Conservation (phyloP, 2,329 filamentous ascomycete species). For the Verticillium dahliae region DNA sequence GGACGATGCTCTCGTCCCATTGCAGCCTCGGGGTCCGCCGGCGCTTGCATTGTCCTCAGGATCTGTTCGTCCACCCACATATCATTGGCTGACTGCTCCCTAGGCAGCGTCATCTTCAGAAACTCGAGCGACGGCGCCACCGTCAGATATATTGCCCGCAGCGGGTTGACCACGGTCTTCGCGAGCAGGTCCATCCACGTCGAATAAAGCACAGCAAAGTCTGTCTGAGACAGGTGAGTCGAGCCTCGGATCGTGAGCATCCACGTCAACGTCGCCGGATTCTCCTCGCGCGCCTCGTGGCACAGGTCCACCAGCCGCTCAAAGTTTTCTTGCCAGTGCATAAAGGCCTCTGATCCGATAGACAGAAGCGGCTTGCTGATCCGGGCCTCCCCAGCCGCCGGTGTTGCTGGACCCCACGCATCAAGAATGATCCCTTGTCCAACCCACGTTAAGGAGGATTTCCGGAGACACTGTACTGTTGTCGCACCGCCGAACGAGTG, state of each 20-base stretch:
- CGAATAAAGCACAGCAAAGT: slow-evolving; percentile 60
- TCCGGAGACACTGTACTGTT: slow-evolving; percentile 51
- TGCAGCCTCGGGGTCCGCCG: slow-evolving; percentile 26
- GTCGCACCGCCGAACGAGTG: slow-evolving; percentile 65
- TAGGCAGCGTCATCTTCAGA: slow-evolving; percentile 44
- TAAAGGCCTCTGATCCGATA: slow-evolving; percentile 63
- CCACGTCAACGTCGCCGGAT: slow-evolving; percentile 32
- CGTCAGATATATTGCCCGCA: slow-evolving; percentile 57
- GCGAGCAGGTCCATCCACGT: slow-evolving; percentile 49
- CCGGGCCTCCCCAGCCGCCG: slow-evolving; percentile 34
- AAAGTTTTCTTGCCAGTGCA: slow-evolving; percentile 63
- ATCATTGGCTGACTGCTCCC: slow-evolving; percentile 35
- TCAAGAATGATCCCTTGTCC: slow-evolving; percentile 61
- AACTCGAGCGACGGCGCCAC: slow-evolving; percentile 58
- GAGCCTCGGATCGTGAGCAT: slow-evolving; percentile 50
- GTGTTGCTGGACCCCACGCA: slow-evolving; percentile 52
- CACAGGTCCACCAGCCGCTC: slow-evolving; percentile 49
- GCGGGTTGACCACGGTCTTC: slow-evolving; percentile 58
- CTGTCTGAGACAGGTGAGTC: slow-evolving; percentile 59
- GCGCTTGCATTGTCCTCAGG: slow-evolving; percentile 25
- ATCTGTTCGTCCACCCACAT: slow-evolving; percentile 48
- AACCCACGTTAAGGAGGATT: slow-evolving; percentile 46
- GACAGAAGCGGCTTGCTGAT: slow-evolving; percentile 50
- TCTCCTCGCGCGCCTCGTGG: slow-evolving; percentile 43
- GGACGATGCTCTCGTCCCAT: slow-evolving; percentile 48